phyloP scores from a whole-genome alignment of 2,329 filamentous ascomycete genomes.

The Pseudogymnoascus sp. region DNA sequence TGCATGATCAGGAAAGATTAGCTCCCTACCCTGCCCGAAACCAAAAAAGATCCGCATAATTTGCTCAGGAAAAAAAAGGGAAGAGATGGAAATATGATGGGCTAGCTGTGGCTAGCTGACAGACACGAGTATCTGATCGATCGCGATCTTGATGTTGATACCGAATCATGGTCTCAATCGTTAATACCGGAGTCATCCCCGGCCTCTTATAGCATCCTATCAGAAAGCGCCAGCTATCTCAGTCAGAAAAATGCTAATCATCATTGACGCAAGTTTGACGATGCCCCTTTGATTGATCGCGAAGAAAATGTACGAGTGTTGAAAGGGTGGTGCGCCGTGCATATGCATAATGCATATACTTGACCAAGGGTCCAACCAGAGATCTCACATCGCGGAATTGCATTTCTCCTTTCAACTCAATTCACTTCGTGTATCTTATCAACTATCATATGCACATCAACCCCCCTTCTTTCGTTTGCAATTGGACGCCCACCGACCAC shows the following conservation, averaged over 20 bases:
- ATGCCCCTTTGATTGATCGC: neutral
- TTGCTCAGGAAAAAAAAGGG: neutral
- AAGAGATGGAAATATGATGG: neutral
- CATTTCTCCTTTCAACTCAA: neutral
- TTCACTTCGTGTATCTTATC: neutral
- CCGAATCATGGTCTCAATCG: neutral
- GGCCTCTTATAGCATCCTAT: neutral
- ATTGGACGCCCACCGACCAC: neutral
- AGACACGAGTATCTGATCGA: neutral
- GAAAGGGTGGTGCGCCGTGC: neutral
- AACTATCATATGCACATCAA: neutral
- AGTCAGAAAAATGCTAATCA: neutral
- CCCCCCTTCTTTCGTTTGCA: neutral
- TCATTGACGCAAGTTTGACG: neutral
- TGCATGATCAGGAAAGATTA: conserved; percentile 4
- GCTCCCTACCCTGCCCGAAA: neutral
- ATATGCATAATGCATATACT: neutral
- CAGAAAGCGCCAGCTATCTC: neutral
- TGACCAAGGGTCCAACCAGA: neutral
- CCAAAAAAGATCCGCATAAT: neutral
- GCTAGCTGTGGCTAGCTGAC: neutral
- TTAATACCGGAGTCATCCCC: neutral
- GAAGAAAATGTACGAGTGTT: neutral
- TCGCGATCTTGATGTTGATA: neutral
- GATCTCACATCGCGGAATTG: neutral